Conservation (phyloP, 176 grass and related monocot genomes). For the Bonia amplexicaulis region DNA sequence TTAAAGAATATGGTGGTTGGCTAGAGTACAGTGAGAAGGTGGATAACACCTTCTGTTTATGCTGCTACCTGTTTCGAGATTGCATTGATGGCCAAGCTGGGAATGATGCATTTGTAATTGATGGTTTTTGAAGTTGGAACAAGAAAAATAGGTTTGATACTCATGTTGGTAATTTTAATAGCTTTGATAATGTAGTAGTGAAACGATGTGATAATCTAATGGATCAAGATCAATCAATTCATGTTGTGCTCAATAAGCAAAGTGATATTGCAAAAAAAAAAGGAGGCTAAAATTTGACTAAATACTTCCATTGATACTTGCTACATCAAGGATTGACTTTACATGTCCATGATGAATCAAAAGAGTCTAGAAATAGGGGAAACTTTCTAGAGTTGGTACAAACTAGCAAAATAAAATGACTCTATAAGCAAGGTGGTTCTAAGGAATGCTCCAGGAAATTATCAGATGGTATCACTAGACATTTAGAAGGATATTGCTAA, state of each 20-base stretch:
- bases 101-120: background rate
- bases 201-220: background rate
- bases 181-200: background rate
- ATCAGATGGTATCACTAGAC: background rate
- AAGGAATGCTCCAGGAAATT: background rate
- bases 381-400: no score
- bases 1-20: no score
- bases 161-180: background rate
- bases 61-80: background rate
- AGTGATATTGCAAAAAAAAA: no score
- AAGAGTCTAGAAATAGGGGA: no score
- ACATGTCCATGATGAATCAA: no score
- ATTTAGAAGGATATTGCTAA: background rate
- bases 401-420: no score
- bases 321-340: no score
- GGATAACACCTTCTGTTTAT: background rate
- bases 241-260: no score
- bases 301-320: no score
- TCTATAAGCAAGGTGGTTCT: background rate
- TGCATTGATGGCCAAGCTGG: background rate
- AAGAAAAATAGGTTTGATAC: background rate
- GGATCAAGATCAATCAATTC: no score
- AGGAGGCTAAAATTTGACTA: no score
- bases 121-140: background rate
- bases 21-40: no score